Evolutionary conservation across 176 grass and related monocot species (phyloP), one percentile per base, ranked within the genome.

Genomic region (Pontederia paniculata): DNA sequence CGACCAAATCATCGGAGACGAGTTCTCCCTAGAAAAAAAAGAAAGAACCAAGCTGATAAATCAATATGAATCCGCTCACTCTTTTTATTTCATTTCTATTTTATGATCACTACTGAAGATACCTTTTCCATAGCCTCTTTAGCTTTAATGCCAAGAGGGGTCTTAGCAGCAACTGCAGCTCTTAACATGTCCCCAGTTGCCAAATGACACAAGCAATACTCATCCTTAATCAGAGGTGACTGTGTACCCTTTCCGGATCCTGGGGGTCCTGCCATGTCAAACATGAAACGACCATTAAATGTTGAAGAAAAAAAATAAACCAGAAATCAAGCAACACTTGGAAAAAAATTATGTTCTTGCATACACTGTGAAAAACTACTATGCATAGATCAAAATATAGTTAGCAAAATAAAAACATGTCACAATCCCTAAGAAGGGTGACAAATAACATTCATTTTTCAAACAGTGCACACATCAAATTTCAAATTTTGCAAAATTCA

Each of bases 161-260:
- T 97, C 62, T 97, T 89, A 74, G 83, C 91, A 58, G 79, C 71
- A n/a, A 97, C 91, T 62, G 91, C 86, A 72, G 91, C 91, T 67
- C 91, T 81, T 52, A 97, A 65, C 91, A 97, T 97, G 76, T 89
- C 91, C 81, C 91, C 91, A 52, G 91, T 97, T 55, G 91, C 91
- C 71, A 97, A 77, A 81, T 97, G 91, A 62, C 91, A 97, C 52
- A 97, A 55, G 74, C 91, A 97, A 28, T 81, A 88, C 18, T 97
- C 93, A 57, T 90, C 93, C 72, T 97, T 97, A 62, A 97, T 90
- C 53, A 90, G 67, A 17, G 86, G 83, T 9, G 93, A 96, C 58
- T 96, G 90, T 28, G 90, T 96, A 22, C 90, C 84, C 59, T 96
- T 96, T 68, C 90, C 90, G 65, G 82, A 96, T 60, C 90, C 90